These are phyloP conservation scores for Teunomyces atbi DNA, from an alignment of 805 yeast species.

Conservation along the genomic window DNA sequence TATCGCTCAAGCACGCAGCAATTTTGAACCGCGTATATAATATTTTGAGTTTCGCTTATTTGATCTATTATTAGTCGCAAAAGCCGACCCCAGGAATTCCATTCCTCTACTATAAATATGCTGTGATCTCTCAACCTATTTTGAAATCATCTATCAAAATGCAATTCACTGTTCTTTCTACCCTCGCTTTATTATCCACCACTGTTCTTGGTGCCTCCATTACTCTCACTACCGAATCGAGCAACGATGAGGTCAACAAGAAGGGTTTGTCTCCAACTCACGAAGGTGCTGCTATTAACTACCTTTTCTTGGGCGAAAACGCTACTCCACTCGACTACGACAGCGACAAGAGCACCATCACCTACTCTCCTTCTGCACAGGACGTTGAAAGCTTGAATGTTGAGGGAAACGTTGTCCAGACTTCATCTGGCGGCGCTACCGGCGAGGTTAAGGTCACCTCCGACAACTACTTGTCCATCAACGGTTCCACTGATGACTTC, in stretches of 20 bases:
- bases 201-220: slow-evolving; percentile 6
- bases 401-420: slow-evolving; percentile 7
- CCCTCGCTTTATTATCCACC: slow-evolving; percentile 8
- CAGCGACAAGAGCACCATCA: neutral
- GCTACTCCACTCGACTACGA: slow-evolving; percentile 21
- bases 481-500: slow-evolving; percentile 27
- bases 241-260: slow-evolving; percentile 3
- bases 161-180: slow-evolving; percentile 4
- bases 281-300: slow-evolving; percentile 46
- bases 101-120: neutral
- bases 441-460: slow-evolving; percentile 2
- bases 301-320: slow-evolving; percentile 27
- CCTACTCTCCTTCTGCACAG: neutral
- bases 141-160: neutral
- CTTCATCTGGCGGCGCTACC: slow-evolving; percentile 4
- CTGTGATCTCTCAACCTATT: neutral
- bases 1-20: no score
- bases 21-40: no score
- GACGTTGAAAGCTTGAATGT: neutral
- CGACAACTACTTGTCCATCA: slow-evolving; percentile 20
- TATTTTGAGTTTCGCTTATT: no score
- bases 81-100: neutral
- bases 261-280: slow-evolving; percentile 18
- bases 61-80: no score
- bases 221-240: slow-evolving; percentile 4